phyloP scores from a whole-genome alignment of 2,329 filamentous ascomycete genomes.

The Fusarium buxicola region DNA sequence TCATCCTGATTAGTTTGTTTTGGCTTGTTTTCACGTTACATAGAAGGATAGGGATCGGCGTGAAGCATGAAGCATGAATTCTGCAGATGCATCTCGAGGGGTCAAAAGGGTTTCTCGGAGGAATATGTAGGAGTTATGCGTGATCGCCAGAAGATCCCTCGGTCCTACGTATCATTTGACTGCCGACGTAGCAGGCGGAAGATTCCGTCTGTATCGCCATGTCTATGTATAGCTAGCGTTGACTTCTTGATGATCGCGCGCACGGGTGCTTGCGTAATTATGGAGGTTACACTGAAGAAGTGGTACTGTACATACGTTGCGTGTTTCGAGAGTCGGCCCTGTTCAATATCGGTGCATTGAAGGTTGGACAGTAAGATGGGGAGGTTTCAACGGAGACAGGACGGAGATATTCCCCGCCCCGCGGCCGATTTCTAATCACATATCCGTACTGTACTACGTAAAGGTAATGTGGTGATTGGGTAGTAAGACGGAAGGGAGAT shows the following conservation, averaged over 20 bases:
- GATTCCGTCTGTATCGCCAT: slow-evolving; percentile 1
- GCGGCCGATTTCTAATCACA: slow-evolving; percentile 8
- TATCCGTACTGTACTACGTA: no score
- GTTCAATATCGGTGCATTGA: slow-evolving; percentile 12
- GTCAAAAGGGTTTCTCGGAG: slow-evolving; percentile 16
- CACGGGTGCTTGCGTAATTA: slow-evolving; percentile 9
- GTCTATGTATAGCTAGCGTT: slow-evolving; percentile 3
- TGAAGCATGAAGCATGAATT: slow-evolving; percentile 11
- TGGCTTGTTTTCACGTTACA: slow-evolving; percentile 3
- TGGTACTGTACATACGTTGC: background rate
- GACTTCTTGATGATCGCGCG: slow-evolving; percentile 37
- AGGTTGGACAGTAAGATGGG: slow-evolving; percentile 22
- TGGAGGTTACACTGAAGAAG: no score
- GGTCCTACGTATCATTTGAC: slow-evolving; percentile 2
- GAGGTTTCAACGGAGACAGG: slow-evolving; percentile 33
- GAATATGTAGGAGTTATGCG: slow-evolving; percentile 24
- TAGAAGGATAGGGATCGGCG: slow-evolving; percentile 26
- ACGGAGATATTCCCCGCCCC: slow-evolving; percentile 24
- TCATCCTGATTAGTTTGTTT: background rate
- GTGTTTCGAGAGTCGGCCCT: slow-evolving; percentile 33
- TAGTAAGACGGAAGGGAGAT: background rate
- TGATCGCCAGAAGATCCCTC: slow-evolving; percentile 18
- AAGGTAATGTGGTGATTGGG: slow-evolving; percentile 7
- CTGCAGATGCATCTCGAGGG: background rate
- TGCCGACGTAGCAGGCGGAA: slow-evolving; percentile 21